Base-by-base conservation (phyloP, 352 stramenopile species). In the Thraustochytrium sp. region DNA sequence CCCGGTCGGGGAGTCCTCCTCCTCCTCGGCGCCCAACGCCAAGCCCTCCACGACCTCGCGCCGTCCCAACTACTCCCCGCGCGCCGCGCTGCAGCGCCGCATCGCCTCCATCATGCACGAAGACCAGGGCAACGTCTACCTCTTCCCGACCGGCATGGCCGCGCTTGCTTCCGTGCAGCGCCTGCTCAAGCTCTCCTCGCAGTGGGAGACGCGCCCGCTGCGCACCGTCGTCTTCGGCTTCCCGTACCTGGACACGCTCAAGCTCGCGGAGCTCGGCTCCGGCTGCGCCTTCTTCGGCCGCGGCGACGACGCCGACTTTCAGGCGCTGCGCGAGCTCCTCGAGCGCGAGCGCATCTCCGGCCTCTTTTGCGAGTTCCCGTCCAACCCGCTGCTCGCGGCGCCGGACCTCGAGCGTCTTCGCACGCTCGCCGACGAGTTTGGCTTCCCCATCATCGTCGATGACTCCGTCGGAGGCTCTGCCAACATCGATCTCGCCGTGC, bases 241-340 rank as follows among this genome's bases (percentile, higher is more conserved):
- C 85, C 92, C 94, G 0, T 98, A 98, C 86, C 86, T 97, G 46
- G 94, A 98, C 87, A 96, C 94, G 5, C 88, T 97, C 62, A 98
- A 97, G 88, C 92, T 98, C 65, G 87, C 94, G 63, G 90, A 92
- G 64, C 89, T 91, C 86, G 64, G 88, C 2, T 88, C 86, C 18
- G 93, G 93, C 8, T 91, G 96, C 8, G 88, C 94, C 72, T 98
- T 98, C 85, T 97, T 96, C 87, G 92, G 93, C 0, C 88, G 88
- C 1, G 91, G 91, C 5, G 89, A 92, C 74, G 91, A 92, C 38
- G 84, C 54, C 26, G 87, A 91, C 77, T 85, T 90, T 61, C 29
- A 82, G 26, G 75, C 61, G 23, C 85, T 88, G 48, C 91, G 94
- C 72, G 85, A 84, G 18, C 90, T 96, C 49, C 84, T 93, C 34